Evolutionary conservation across 164 flowering plant genomes (phyloP).

Genomic region (Piper longum): DNA sequence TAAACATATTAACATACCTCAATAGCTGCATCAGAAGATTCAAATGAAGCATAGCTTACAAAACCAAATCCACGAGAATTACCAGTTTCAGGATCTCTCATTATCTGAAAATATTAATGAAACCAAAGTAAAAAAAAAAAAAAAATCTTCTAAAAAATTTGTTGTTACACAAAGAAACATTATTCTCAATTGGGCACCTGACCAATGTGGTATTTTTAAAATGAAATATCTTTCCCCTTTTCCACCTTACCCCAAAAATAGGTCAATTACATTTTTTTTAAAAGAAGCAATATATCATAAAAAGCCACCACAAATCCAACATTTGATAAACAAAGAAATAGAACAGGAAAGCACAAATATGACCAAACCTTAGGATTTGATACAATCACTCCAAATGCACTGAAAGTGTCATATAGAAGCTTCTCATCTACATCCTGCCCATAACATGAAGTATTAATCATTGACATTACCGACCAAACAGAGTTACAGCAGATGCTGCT

Average conservation of each 20-base stretch:
- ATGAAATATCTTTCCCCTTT: too few relatives aligned
- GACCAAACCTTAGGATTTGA: constrained; percentile 78
- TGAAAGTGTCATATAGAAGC: constrained; percentile 87
- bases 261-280: too few relatives aligned
- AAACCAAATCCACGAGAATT: constrained; percentile 98
- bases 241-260: too few relatives aligned
- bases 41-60: constrained; percentile 95
- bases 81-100: constrained; percentile 99
- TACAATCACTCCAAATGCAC: constrained; percentile 74
- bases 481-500: background rate
- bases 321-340: background rate
- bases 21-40: constrained; percentile 98
- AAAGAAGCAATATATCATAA: background rate
- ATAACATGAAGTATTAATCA: background rate
- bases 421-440: constrained; percentile 98
- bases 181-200: background rate
- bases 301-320: background rate
- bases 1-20: constrained; percentile 39
- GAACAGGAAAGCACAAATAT: background rate
- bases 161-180: background rate
- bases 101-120: constrained; percentile 41
- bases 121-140: too few relatives aligned
- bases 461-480: background rate
- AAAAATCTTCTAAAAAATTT: too few relatives aligned
- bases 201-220: too few relatives aligned